Evolutionary conservation across 129 eudicot species (phyloP).

Genomic region (Escallonia herrerae): DNA sequence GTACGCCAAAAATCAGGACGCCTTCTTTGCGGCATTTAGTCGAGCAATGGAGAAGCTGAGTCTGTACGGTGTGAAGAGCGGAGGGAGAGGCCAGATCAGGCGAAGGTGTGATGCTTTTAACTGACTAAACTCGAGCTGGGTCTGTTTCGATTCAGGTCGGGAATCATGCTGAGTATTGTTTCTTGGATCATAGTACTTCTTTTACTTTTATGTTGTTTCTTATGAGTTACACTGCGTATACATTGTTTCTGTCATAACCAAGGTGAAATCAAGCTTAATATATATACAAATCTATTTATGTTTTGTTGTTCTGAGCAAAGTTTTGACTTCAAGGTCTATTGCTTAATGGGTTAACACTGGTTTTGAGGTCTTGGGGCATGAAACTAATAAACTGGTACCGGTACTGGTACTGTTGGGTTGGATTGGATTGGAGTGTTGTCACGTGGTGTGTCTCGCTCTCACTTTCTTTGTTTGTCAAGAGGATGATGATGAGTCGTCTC

Average conservation of each 20-base stretch:
- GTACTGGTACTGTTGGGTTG: no score
- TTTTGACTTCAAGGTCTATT: no score
- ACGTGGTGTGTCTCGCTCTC: no score
- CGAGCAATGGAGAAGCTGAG: conserved; percentile 78
- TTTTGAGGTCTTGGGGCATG: no score
- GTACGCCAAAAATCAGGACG: conserved; percentile 41
- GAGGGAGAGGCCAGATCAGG: conserved; percentile 61
- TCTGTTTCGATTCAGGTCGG: neutral
- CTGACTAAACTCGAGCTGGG: neutral
- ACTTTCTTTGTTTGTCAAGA: no score
- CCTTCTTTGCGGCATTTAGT: conserved; percentile 50
- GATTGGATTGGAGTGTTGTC: no score
- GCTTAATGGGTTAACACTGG: no score
- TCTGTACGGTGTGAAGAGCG: conserved; percentile 50
- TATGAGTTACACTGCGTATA: neutral
- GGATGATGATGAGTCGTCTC: no score
- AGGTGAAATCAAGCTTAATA: no score
- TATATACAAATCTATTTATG: no score
- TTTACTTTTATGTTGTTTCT: neutral
- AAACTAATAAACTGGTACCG: no score
- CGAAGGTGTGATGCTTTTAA: conserved; percentile 80
- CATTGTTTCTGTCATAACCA: neutral
- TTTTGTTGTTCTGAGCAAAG: no score
- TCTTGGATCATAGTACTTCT: neutral
- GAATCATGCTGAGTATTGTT: neutral